Base-by-base conservation (phyloP, 805 yeast species). In the Starmerella ratchasimensis region DNA sequence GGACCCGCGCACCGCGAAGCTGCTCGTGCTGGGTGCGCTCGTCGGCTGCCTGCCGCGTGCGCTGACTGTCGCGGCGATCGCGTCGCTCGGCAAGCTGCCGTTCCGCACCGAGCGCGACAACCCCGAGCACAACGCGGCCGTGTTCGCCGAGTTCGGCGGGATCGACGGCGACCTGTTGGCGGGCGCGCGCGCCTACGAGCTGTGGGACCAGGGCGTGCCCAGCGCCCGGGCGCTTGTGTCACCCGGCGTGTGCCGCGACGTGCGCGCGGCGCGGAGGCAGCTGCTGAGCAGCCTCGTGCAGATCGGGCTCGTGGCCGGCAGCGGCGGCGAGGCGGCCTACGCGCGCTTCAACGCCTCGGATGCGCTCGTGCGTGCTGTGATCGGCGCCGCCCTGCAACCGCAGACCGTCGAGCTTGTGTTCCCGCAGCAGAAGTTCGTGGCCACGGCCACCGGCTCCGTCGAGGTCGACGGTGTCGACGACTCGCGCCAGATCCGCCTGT, bases 371-470 rank as follows among this genome's bases (percentile, higher is more conserved):
- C 65, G 74, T 17, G 71, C 93, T 0, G 65, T 88, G 2, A 59
- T 84, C 15, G 74, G 93, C 0, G 93, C 93, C 3, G 68, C 94
- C 0, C 71, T 76, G 48, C 80, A 78, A 50, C 97, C 97, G 0
- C 78, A 80, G 38, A 63, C 83, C 24, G 86, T 90, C 0, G 66
- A 82, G 44, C 80, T 83, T 3, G 83, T 79, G 50, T 61, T 72
- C 16, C 96, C 97, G 0, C 84, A 82, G 43, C 72, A 86, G 3
- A 81, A 80, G 51, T 88, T 61, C 54, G 60, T 73, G 31, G 69
- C 74, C 26, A 72, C 82, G 1, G 61, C 76, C 24, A 67, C 74
- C 0, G 98, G 98, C 17, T 71, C 96, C 0, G 68, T 88, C 31
- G 29, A 37, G 11, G 25, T 38, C 13, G 86, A 80, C 37, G 66